Percentiles rank a stretch among this genome's conserved stretches.
Evolutionary conservation across 306 rosid species (phyloP).

Genomic region (Ormosia semicastrata): DNA sequence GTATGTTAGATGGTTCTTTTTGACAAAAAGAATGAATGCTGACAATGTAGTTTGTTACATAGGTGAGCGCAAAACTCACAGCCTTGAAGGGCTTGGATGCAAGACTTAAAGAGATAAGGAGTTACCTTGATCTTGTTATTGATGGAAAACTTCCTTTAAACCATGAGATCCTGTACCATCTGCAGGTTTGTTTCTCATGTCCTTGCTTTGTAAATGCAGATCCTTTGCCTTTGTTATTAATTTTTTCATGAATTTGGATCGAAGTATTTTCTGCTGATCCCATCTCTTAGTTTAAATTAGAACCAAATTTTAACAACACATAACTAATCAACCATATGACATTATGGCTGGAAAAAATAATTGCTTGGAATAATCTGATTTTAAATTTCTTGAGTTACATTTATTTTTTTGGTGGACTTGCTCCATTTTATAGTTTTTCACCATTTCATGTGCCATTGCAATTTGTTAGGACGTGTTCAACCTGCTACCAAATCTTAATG

Average conservation of each 20-base stretch:
- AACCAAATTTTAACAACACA: background rate
- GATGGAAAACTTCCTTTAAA: constrained; percentile 80
- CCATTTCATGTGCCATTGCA: background rate
- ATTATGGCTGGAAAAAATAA: background rate
- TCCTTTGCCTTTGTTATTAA: constrained; percentile 9
- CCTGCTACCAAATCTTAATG: constrained; percentile 58
- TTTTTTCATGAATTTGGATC: background rate
- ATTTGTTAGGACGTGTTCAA: constrained; percentile 51
- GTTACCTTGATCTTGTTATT: constrained; percentile 85
- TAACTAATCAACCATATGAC: background rate
- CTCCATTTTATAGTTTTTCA: background rate
- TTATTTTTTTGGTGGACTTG: background rate
- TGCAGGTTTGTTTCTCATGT: constrained; percentile 54
- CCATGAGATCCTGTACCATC: constrained; percentile 89
- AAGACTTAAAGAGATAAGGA: constrained; percentile 71
- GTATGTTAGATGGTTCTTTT: constrained; percentile 1
- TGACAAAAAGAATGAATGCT: background rate
- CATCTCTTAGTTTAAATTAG: background rate
- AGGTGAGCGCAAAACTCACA: constrained; percentile 90
- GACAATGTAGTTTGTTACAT: constrained; percentile 12
- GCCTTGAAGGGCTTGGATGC: constrained; percentile 97
- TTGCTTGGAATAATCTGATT: background rate
- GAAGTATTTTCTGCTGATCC: background rate
- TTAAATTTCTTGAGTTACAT: background rate
- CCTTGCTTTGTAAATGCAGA: background rate